Base-by-base conservation (phyloP, 1,139 yeast species). In the Ogataea hybrid region DNA sequence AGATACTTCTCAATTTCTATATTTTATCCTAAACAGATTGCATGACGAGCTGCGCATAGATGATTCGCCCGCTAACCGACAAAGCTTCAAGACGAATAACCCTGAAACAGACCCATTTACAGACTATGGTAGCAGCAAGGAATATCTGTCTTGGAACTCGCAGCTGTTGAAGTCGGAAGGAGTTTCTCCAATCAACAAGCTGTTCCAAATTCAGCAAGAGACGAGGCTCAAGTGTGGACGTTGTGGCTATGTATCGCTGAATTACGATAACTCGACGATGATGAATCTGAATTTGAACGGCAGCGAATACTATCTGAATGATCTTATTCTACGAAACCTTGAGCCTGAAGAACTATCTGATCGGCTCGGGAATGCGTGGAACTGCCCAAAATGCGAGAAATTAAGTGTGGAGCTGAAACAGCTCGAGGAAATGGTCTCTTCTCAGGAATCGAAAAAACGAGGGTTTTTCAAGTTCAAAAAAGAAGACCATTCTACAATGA, bases 1-100 rank as follows among this genome's bases (percentile, higher is more conserved):
- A 59, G 98, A 92, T 62, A 87, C 95, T 51, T 89, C 89, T 45
- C 97, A 92, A 59, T 89, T 89, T 59, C 70, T 92, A 49, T 87
- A 85, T 41, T 89, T 88, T 56, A 59, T 92, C 14, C 69, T 92
- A 36, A 97, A 89, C 62, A 82, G 89, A 0, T 65, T 92, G 25
- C 97, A 92, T 59, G 95, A 88, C 58, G 98, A 92, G 58, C 69
- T 92, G 47, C 69, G 79, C 46, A 62, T 68, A 41, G 60, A 64
- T 16, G 62, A 65, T 15, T 55, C 60, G 6, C 70, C 70, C 4
- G 64, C 58, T 2, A 60, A 62, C 29, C 48, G 58, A 27, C 33
- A 32, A 9, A 28, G 25, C 4, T 53, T 41, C 40, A 41, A 41
- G 4, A 52, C 58, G 9, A 43, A 38, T 7, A 50, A 53, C 33